Evolutionary conservation across 805 yeast species (phyloP), one percentile per base, ranked within the genome.

Genomic region (Wickerhamomyces tratensis): DNA sequence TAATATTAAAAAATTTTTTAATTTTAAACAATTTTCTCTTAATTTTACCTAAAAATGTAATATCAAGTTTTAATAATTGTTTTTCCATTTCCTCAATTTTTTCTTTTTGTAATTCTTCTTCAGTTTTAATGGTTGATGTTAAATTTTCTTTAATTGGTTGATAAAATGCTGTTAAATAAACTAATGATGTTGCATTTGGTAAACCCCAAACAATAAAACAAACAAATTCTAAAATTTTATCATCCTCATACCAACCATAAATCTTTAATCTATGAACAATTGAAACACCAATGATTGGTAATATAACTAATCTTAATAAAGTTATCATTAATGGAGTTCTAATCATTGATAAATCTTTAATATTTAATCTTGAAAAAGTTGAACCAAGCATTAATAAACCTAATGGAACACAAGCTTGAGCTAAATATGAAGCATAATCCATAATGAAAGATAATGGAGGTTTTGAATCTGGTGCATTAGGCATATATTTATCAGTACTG

Each of bases 401-500:
- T 43, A 87, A 65, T 2, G 97, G 98, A 33, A 91, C 98, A 37
- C 86, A 79, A 0, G 97, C 96, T 4, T 79, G 77, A 0, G 95
- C 96, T 5, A 93, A 65, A 57, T 89, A 93, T 9, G 74, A 57
- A 2, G 89, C 68, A 46, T 79, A 77, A 57, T 91, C 96, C 76
- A 91, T 84, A 5, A 91, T 49, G 49, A 91, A 91, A 13, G 89
- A 84, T 37, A 91, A 67, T 5, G 96, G 89, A 0, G 98, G 97
- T 46, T 70, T 69, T 1, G 70, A 68, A 61, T 91, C 98, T 0
- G 98, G 98, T 0, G 98, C 98, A 42, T 71, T 58, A 1, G 75
- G 81, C 20, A 89, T 49, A 7, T 65, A 59, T 30, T 70, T 71
- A 1, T 55, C 46, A 6, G 75, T 69, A 1, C 58, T 58, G 12